These are phyloP conservation scores for Neurospora sp. DNA, from an alignment of 495 filamentous ascomycete genomes.

Conservation along the genomic window DNA sequence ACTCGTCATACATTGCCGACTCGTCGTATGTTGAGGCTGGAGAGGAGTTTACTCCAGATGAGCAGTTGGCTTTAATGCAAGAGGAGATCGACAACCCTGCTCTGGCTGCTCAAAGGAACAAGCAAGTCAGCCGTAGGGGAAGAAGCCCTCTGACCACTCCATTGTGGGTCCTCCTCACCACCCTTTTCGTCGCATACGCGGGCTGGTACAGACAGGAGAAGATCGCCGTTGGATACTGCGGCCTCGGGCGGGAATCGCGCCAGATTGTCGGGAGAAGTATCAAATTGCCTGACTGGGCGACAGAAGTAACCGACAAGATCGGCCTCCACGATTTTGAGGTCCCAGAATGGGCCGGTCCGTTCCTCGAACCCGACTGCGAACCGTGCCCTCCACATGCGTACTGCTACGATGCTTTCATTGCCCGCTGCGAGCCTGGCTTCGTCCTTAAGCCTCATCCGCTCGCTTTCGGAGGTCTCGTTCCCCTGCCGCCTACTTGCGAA, in stretches of 20 bases:
- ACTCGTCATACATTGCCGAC: neutral
- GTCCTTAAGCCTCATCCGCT: slow-evolving; percentile 77
- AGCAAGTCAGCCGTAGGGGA: slow-evolving; percentile 2
- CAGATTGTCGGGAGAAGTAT: slow-evolving; percentile 34
- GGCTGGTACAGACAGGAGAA: slow-evolving; percentile 90
- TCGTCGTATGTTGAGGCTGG: slow-evolving; percentile 45
- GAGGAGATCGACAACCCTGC: slow-evolving; percentile 39
- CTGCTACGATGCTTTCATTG: slow-evolving; percentile 68
- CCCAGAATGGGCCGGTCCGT: slow-evolving; percentile 54
- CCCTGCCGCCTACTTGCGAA: slow-evolving; percentile 86
- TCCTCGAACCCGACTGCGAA: slow-evolving; percentile 77
- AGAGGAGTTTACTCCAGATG: slow-evolving; percentile 91
- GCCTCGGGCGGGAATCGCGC: slow-evolving; percentile 56
- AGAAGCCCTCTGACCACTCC: slow-evolving; percentile 33
- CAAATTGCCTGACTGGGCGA: slow-evolving; percentile 34
- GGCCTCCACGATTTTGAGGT: slow-evolving; percentile 34
- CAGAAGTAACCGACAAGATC: slow-evolving; percentile 26
- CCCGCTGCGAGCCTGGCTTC: slow-evolving; percentile 78
- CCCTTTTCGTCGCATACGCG: slow-evolving; percentile 59
- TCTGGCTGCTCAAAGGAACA: slow-evolving; percentile 17
- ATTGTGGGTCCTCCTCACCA: slow-evolving; percentile 55
- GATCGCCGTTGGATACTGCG: slow-evolving; percentile 88
- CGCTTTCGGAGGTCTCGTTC: slow-evolving; percentile 68
- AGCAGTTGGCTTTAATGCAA: slow-evolving; percentile 62
- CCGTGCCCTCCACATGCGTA: slow-evolving; percentile 86